phyloP scores from a whole-genome alignment of 805 yeast species.

The Saccharomycopsis fibuligera region DNA sequence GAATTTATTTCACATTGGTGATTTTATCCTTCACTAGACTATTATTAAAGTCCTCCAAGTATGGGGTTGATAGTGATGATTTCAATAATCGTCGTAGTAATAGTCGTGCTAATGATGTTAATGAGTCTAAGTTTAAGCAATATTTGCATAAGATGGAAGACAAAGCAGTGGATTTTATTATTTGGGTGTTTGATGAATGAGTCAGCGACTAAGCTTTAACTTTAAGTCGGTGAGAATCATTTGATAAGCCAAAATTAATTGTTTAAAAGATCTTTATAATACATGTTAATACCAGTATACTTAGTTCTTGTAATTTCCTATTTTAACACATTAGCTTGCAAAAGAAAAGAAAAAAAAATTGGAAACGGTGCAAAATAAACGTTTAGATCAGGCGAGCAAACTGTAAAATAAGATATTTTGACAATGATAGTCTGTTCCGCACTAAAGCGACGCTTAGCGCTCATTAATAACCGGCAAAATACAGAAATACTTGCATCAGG shows the following conservation, averaged over 20 bases:
- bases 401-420: no score
- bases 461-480: no score
- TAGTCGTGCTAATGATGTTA: background rate
- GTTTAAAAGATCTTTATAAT: no score
- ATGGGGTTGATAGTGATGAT: conserved; percentile 29
- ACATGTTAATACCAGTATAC: no score
- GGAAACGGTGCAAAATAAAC: no score
- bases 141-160: conserved; percentile 12
- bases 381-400: no score
- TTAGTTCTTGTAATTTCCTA: no score
- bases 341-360: no score
- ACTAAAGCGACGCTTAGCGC: no score
- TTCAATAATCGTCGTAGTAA: conserved; percentile 5
- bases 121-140: conserved; percentile 3
- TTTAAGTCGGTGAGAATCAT: background rate
- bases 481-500: no score
- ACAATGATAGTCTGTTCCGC: no score
- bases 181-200: conserved; percentile 16
- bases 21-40: conserved; percentile 54
- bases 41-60: conserved; percentile 43
- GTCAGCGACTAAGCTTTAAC: background rate
- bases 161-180: conserved; percentile 12
- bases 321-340: no score
- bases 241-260: background rate
- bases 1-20: conserved; percentile 57